Evolutionary conservation across 257 asterid genomes (phyloP), one percentile per base, ranked within the genome.

Genomic region (Apocynum venetum): DNA sequence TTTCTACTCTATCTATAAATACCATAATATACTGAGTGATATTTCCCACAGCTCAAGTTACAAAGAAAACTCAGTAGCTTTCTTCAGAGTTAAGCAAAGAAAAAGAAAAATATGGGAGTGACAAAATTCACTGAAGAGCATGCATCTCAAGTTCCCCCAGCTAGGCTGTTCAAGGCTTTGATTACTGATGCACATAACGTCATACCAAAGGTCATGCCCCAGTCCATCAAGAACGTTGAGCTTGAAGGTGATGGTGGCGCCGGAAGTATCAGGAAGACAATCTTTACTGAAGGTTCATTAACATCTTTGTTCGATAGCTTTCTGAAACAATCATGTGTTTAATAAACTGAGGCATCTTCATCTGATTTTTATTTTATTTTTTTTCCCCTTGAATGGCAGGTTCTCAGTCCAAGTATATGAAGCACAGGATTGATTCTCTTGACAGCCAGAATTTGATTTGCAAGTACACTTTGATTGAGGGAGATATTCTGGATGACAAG

Each of bases 181-280:
- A 66, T 81, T 53, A 52, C 72, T 14, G 85, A 86, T 52, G 52
- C 82, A 5, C 81, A 84, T 44, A 78, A 74, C 79, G 77, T 83
- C 79, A 25, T 78, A 1, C 90, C 88, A 1, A 80, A 82, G 71
- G 57, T 80, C 77, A 3, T 82, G 77, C 89, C 91, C 11, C 75
- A 78, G 7, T 80, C 80, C 10, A 77, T 88, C 78, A 77, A 84
- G 43, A 81, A 67, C 4, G 49, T 84, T 4, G 84, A 82, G 46
- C 55, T 83, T 25, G 79, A 83, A 56, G 89, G 89, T 40, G 86
- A 86, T 19, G 92, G 82, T 11, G 85, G 88, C 1, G 85, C 68
- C 2, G 88, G 87, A 60, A 79, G 80, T 49, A 67, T 84, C 63
- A 83, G 67, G 47, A 31, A 80, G 14, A 81, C 85, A 53, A 73